phyloP scores from a whole-genome alignment of 1,139 yeast genomes.

The Geotrichum macrosporum region DNA sequence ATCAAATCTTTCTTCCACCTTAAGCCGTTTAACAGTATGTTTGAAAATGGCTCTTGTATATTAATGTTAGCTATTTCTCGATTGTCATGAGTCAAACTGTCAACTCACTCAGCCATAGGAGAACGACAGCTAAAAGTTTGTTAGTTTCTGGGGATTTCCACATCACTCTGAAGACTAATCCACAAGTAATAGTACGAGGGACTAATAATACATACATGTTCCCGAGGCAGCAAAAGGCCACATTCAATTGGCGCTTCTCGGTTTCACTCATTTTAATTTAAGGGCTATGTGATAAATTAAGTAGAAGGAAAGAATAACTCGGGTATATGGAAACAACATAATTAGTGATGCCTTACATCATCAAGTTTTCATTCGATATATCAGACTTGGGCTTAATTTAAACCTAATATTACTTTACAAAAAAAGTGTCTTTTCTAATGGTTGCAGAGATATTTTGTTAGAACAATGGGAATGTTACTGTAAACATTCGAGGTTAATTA shows the following conservation, averaged over 20 bases:
- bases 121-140: slow-evolving; percentile 65
- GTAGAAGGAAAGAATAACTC: not conserved
- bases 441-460: too few relatives aligned
- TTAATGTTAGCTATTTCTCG: not conserved
- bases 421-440: too few relatives aligned
- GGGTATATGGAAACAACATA: not conserved
- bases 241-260: slow-evolving; percentile 38
- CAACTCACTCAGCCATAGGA: slow-evolving; percentile 81
- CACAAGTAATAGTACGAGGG: too few relatives aligned
- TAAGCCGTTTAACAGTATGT: slow-evolving; percentile 54
- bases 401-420: too few relatives aligned
- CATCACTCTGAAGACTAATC: too few relatives aligned
- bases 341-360: not conserved
- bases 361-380: too few relatives aligned
- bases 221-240: slow-evolving; percentile 89
- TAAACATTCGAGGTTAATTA: slow-evolving; percentile 1
- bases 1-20: slow-evolving; percentile 42
- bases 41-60: slow-evolving; percentile 59
- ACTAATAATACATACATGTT: slow-evolving; percentile 70
- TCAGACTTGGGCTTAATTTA: too few relatives aligned
- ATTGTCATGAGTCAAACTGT: not conserved
- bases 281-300: too few relatives aligned
- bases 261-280: slow-evolving; percentile 37
- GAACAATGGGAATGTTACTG: not conserved
- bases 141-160: too few relatives aligned